Percentiles rank a stretch among this genome's conserved stretches.
These are phyloP conservation scores for Cucurbita pepo DNA, from an alignment of 306 rosid genomes.

Conservation along the genomic window DNA sequence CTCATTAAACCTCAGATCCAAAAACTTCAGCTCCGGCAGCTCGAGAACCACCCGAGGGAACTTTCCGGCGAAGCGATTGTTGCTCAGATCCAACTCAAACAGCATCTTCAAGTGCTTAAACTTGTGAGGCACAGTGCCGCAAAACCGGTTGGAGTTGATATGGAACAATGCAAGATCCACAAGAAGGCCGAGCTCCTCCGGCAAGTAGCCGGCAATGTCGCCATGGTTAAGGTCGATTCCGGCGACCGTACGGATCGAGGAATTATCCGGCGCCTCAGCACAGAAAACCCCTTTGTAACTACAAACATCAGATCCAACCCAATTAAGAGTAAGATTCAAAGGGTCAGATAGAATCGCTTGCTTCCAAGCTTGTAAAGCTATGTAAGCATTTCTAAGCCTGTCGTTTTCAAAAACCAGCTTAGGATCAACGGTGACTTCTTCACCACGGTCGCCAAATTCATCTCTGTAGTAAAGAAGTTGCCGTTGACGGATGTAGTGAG, in stretches of 20 bases:
- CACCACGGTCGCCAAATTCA: slow-evolving; percentile 73
- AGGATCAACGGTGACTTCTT: slow-evolving; percentile 51
- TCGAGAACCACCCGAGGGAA: slow-evolving; percentile 62
- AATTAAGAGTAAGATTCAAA: slow-evolving; percentile 27
- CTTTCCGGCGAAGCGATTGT: slow-evolving; percentile 80
- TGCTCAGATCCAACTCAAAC: slow-evolving; percentile 76
- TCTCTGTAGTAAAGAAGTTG: slow-evolving; percentile 80
- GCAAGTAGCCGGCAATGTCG: slow-evolving; percentile 91
- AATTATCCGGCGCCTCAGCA: slow-evolving; percentile 46
- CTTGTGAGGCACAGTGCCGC: slow-evolving; percentile 75
- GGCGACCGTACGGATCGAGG: slow-evolving; percentile 53
- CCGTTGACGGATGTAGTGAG: slow-evolving; percentile 46
- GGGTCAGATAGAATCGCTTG: slow-evolving; percentile 89
- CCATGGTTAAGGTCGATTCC: slow-evolving; percentile 94
- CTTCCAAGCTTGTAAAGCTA: slow-evolving; percentile 82
- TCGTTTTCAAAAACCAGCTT: slow-evolving; percentile 49
- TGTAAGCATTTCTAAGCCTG: slow-evolving; percentile 53
- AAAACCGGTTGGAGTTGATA: slow-evolving; percentile 70
- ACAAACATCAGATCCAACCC: slow-evolving; percentile 81
- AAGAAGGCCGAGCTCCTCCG: slow-evolving; percentile 71
- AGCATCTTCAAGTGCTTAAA: slow-evolving; percentile 37
- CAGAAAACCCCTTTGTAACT: slow-evolving; percentile 52
- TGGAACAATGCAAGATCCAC: slow-evolving; percentile 71
- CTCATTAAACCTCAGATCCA: slow-evolving; percentile 93
- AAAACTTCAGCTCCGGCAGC: slow-evolving; percentile 55